Evolutionary conservation across 2,329 filamentous ascomycete species (phyloP).

Genomic region (Trichoderma polysporum): DNA sequence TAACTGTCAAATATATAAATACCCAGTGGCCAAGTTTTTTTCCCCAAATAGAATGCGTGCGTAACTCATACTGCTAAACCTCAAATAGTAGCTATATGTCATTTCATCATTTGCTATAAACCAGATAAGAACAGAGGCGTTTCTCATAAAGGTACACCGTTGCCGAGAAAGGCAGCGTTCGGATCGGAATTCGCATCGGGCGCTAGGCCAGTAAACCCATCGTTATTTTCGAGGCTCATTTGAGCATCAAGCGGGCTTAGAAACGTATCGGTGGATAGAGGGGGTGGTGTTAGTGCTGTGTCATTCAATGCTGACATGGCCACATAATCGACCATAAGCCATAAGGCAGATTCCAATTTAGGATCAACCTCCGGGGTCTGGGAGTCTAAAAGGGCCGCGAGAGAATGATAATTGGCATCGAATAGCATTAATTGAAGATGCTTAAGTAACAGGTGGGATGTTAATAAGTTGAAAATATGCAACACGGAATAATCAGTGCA

Average conservation of each 20-base stretch:
- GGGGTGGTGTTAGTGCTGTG: not conserved
- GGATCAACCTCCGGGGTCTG: slow-evolving; percentile 7
- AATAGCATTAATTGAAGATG: slow-evolving; percentile 19
- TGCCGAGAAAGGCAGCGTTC: slow-evolving; percentile 9
- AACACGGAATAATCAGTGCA: not conserved
- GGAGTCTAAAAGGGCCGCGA: slow-evolving; percentile 7
- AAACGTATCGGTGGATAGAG: slow-evolving; percentile 9
- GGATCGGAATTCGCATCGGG: slow-evolving; percentile 9
- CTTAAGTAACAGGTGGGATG: slow-evolving; percentile 12
- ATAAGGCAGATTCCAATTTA: slow-evolving; percentile 7
- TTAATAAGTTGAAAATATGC: not conserved
- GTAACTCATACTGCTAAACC: not conserved
- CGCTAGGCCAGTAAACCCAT: not conserved
- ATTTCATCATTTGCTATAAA: not conserved
- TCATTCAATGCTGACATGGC: slow-evolving; percentile 17
- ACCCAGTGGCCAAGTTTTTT: not conserved
- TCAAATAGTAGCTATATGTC: not conserved
- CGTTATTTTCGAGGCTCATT: slow-evolving; percentile 3
- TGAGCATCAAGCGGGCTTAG: slow-evolving; percentile 9
- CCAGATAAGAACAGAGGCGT: not conserved
- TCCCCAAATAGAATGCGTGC: not conserved
- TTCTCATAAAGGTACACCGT: slow-evolving; percentile 4
- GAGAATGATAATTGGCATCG: slow-evolving; percentile 17
- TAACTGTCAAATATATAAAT: not conserved
- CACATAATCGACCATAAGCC: slow-evolving; percentile 16